phyloP scores from a whole-genome alignment of 345 rosid species.

The Trapa bicornis region DNA sequence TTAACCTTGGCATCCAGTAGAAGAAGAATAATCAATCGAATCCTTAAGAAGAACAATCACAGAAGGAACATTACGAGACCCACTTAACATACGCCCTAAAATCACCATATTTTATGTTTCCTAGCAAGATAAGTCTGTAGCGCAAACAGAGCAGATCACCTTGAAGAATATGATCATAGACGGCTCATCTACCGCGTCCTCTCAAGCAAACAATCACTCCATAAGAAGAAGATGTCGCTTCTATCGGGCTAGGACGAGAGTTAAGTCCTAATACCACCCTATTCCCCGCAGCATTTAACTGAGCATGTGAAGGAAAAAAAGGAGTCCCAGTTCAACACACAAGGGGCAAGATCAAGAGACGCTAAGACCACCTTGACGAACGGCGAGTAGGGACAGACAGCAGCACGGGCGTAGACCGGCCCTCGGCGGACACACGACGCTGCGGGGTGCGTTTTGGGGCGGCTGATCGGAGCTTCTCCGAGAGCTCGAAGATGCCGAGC shows the following conservation, averaged over 20 bases:
- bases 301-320: background rate
- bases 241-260: background rate
- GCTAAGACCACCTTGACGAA: constrained; percentile 49
- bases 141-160: too few relatives aligned
- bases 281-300: background rate
- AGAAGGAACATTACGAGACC: background rate
- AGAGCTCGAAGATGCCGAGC: constrained; percentile 61
- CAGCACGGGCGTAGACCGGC: constrained; percentile 11
- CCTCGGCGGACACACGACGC: constrained; percentile 4
- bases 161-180: too few relatives aligned
- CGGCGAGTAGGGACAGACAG: constrained; percentile 33
- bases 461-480: constrained; percentile 40
- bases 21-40: background rate
- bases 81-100: background rate
- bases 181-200: background rate
- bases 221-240: background rate
- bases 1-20: background rate
- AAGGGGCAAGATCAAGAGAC: background rate
- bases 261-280: background rate
- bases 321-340: background rate
- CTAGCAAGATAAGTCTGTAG: too few relatives aligned
- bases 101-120: background rate
- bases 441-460: constrained; percentile 20
- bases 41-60: background rate
- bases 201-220: background rate